Conservation (phyloP, 2,329 filamentous ascomycete genomes). For the Xylariaceae sp. region DNA sequence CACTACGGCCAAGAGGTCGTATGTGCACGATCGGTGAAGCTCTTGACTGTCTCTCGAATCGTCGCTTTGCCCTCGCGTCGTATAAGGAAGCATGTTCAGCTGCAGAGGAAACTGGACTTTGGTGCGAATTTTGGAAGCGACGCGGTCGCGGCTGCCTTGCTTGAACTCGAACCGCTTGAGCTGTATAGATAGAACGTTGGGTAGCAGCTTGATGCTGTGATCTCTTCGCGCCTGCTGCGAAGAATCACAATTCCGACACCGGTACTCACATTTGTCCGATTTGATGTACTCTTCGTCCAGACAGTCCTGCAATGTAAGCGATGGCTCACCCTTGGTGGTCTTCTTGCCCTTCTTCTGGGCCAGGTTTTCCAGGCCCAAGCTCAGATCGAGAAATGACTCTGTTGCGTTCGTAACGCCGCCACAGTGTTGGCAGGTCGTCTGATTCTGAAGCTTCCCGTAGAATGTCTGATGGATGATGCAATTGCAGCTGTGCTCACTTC, state of each 20-base stretch:
- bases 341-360: constrained; percentile 64
- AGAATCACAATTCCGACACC: constrained; percentile 75
- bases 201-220: constrained; percentile 77
- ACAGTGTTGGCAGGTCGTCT: constrained; percentile 87
- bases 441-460: constrained; percentile 86
- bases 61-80: constrained; percentile 59
- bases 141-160: constrained; percentile 60
- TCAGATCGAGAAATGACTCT: constrained; percentile 89
- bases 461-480: constrained; percentile 95
- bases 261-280: constrained; percentile 84
- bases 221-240: constrained; percentile 80
- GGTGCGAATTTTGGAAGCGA: constrained; percentile 83
- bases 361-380: constrained; percentile 75
- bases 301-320: constrained; percentile 66
- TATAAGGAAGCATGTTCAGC: constrained; percentile 89
- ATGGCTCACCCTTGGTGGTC: constrained; percentile 45
- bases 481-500: constrained; percentile 66
- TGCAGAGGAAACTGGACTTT: constrained; percentile 81
- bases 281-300: constrained; percentile 83
- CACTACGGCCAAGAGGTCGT: constrained; percentile 85
- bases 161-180: constrained; percentile 83
- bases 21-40: constrained; percentile 66
- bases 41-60: constrained; percentile 52
- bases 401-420: constrained; percentile 76
- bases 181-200: constrained; percentile 87